These are phyloP conservation scores for Ganoderma sp. DNA, from an alignment of 1,284 basidiomycete species.

Conservation along the genomic window DNA sequence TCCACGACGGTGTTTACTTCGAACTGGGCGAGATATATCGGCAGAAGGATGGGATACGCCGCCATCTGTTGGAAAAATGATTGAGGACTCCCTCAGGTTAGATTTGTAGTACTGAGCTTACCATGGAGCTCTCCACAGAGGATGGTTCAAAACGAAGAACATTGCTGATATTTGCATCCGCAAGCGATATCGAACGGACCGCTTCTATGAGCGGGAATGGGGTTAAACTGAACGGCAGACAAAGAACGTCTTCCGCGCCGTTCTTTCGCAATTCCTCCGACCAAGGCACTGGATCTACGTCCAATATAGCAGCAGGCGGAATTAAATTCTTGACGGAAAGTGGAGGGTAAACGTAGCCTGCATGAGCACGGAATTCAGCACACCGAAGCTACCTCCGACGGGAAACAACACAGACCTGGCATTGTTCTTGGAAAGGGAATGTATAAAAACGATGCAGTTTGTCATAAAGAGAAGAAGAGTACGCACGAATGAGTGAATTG, in stretches of 20 bases:
- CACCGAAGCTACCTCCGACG: not conserved
- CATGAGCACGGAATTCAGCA: not conserved
- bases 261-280: slow-evolving; percentile 42
- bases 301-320: slow-evolving; percentile 29
- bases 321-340: slow-evolving; percentile 41
- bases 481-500: slow-evolving; percentile 30
- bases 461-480: not conserved
- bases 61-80: slow-evolving; percentile 40
- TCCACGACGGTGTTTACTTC: slow-evolving; percentile 7
- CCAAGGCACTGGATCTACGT: slow-evolving; percentile 39
- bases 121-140: slow-evolving; percentile 42
- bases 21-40: slow-evolving; percentile 48
- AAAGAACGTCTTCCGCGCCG: slow-evolving; percentile 44
- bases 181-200: slow-evolving; percentile 23
- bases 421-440: slow-evolving; percentile 27
- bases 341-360: slow-evolving; percentile 38
- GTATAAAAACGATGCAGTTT: not conserved
- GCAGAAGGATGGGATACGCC: slow-evolving; percentile 51
- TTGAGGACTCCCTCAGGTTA: slow-evolving; percentile 19
- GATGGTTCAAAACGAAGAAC: slow-evolving; percentile 42
- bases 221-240: slow-evolving; percentile 31
- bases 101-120: slow-evolving; percentile 29
- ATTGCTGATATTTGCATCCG: slow-evolving; percentile 23
- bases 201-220: slow-evolving; percentile 29
- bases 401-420: slow-evolving; percentile 33